Conservation (phyloP, 129 eudicot species). For the Tagetes erecta region DNA sequence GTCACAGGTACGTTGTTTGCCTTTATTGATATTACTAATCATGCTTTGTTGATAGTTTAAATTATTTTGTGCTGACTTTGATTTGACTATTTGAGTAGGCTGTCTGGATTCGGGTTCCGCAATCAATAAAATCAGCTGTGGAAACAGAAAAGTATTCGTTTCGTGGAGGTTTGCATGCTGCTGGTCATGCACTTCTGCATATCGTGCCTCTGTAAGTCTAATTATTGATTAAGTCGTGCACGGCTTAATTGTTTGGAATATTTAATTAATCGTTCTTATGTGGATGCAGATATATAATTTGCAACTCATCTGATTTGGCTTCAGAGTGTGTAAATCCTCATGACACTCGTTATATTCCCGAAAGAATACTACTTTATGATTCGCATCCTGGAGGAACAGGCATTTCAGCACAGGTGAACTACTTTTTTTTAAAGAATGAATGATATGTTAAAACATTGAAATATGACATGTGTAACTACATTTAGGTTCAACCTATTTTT, state of each 20-base stretch:
- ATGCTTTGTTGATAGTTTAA: conserved; percentile 17
- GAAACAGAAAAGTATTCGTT: conserved; percentile 56
- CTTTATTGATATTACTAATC: conserved; percentile 2
- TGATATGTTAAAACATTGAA: background rate
- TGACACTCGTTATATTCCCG: conserved; percentile 79
- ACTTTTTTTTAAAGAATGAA: background rate
- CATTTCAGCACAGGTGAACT: conserved; percentile 75
- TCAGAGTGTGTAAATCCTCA: conserved; percentile 94
- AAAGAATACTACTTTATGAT: conserved; percentile 89
- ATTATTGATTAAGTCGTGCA: background rate
- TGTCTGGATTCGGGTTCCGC: conserved; percentile 87
- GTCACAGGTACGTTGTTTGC: conserved; percentile 57
- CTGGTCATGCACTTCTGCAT: conserved; percentile 89
- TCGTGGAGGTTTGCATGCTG: conserved; percentile 98
- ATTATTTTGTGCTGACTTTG: background rate
- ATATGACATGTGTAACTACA: conserved; percentile 9
- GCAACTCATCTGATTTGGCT: conserved; percentile 86
- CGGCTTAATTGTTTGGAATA: background rate
- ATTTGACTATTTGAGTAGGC: conserved; percentile 64
- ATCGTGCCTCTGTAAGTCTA: conserved; percentile 81
- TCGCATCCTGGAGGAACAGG: conserved; percentile 97
- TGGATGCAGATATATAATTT: conserved; percentile 66
- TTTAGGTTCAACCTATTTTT: conserved; percentile 83
- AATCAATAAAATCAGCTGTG: conserved; percentile 68
- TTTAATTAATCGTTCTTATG: background rate